Conservation (phyloP, 2,329 filamentous ascomycete genomes). For the Nothophoma quercina region DNA sequence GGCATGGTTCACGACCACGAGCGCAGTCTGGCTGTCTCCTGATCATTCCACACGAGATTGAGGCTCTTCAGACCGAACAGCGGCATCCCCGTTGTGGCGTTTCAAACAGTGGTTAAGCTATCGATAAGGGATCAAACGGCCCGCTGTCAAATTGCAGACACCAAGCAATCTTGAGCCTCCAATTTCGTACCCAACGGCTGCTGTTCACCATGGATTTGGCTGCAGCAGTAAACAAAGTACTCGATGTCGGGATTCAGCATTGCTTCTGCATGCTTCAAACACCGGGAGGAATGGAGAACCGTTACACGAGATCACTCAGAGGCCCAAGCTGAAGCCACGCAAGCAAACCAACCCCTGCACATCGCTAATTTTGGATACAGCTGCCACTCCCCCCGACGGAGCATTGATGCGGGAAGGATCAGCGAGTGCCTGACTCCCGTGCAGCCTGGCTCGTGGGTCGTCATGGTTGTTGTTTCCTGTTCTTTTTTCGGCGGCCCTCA, state of each 20-base stretch:
- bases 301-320: constrained; percentile 3
- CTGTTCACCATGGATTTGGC: too few relatives aligned
- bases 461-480: constrained; percentile 15
- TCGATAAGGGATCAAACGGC: constrained; percentile 9
- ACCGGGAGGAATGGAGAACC: constrained; percentile 8
- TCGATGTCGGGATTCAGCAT: neutral
- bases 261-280: neutral
- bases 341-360: constrained; percentile 13
- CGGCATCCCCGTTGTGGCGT: constrained; percentile 7
- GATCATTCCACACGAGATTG: constrained; percentile 1
- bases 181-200: neutral
- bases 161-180: neutral
- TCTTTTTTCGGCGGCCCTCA: constrained; percentile 15
- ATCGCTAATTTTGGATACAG: constrained; percentile 18
- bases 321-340: constrained; percentile 17
- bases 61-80: neutral
- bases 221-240: neutral
- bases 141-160: constrained; percentile 11
- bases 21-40: neutral
- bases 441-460: constrained; percentile 14
- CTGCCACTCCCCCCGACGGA: constrained; percentile 15
- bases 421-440: constrained; percentile 15
- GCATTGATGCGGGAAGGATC: constrained; percentile 20
- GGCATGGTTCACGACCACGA: too few relatives aligned
- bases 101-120: constrained; percentile 6